Conservation (phyloP, 768 basidiomycete species). For the Pilatotrama ljubarskyi region DNA sequence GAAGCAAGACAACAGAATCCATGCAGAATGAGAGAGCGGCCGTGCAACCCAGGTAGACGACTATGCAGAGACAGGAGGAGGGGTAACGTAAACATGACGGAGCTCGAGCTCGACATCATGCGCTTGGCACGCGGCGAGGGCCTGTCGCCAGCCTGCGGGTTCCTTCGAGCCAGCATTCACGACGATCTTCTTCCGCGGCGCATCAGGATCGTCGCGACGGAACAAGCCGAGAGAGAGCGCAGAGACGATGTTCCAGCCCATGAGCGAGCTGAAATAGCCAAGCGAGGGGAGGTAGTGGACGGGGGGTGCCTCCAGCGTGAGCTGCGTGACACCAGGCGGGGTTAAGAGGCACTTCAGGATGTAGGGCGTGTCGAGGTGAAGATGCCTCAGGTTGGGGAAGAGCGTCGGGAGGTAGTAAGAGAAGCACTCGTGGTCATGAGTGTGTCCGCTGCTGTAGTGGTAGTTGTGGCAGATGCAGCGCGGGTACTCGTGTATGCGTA, state of each 20-base stretch:
- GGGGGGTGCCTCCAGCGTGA: constrained; percentile 17
- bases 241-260: constrained; percentile 20
- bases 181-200: constrained; percentile 7
- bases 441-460: background rate
- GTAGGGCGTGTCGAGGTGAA: constrained; percentile 18
- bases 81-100: constrained; percentile 6
- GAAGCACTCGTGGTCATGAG: constrained; percentile 12
- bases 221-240: constrained; percentile 8
- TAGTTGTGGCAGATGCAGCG: constrained; percentile 14
- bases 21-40: background rate
- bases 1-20: background rate
- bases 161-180: constrained; percentile 10
- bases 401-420: constrained; percentile 13
- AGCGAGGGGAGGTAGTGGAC: background rate
- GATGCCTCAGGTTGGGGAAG: constrained; percentile 14
- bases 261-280: constrained; percentile 13
- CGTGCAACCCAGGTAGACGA: background rate
- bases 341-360: constrained; percentile 6
- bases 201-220: background rate
- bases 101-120: constrained; percentile 13
- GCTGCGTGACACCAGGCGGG: background rate
- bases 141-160: constrained; percentile 8
- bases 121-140: constrained; percentile 7
- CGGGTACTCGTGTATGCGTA: constrained; percentile 15
- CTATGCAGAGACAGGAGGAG: background rate